These are phyloP conservation scores for Marsdenia floribunda DNA, from an alignment of 257 asterid genomes.

Conservation along the genomic window DNA sequence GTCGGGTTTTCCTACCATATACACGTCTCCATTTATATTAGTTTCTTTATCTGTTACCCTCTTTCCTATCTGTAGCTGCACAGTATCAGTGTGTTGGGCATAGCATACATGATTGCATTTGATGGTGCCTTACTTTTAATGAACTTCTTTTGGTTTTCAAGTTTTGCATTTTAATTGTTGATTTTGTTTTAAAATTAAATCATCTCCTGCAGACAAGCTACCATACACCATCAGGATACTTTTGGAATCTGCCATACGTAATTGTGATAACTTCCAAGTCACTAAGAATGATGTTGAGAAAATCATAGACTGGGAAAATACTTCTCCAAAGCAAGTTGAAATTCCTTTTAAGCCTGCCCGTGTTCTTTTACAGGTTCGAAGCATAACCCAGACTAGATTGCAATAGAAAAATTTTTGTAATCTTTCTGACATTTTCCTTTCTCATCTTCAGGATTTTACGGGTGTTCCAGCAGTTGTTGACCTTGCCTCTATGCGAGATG, in stretches of 20 bases:
- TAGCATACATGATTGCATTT: too few species aligned
- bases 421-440: slow-evolving; percentile 3
- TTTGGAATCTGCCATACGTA: slow-evolving; percentile 75
- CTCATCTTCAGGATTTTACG: slow-evolving; percentile 65
- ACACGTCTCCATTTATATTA: not conserved
- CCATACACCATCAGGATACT: slow-evolving; percentile 74
- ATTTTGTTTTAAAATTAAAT: not conserved
- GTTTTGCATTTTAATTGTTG: not conserved
- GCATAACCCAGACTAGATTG: slow-evolving; percentile 9
- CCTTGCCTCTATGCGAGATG: slow-evolving; percentile 94
- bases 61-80: not conserved
- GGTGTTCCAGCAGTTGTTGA: slow-evolving; percentile 98
- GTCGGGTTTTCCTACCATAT: not conserved
- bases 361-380: slow-evolving; percentile 72
- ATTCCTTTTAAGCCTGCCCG: slow-evolving; percentile 94
- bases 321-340: slow-evolving; percentile 84
- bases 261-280: slow-evolving; percentile 90
- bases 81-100: not conserved
- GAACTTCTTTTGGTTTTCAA: not conserved
- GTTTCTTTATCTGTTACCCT: not conserved
- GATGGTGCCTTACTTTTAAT: not conserved
- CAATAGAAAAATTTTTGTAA: not conserved
- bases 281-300: slow-evolving; percentile 77
- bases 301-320: slow-evolving; percentile 75
- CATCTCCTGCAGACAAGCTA: slow-evolving; percentile 49